Conservation (phyloP, 345 rosid genomes). For the Pseudoturritis turrita region DNA sequence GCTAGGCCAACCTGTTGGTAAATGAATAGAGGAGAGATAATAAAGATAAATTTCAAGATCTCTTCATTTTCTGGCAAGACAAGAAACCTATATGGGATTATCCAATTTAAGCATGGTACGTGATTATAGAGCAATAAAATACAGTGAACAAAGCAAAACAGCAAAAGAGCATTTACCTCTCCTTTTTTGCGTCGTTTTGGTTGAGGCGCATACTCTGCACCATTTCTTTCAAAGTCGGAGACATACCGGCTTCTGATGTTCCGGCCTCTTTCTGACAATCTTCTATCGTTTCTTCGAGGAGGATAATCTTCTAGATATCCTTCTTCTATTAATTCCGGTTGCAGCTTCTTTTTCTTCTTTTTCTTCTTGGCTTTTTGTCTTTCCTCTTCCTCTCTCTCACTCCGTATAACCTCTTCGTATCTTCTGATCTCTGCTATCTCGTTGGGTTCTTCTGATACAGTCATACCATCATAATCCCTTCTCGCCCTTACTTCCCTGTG, state of each 20-base stretch:
- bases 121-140: neutral
- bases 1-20: slow-evolving; percentile 74
- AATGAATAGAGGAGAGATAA: neutral
- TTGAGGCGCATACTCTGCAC: slow-evolving; percentile 54
- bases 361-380: slow-evolving; percentile 73
- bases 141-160: neutral
- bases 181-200: slow-evolving; percentile 91
- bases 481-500: slow-evolving; percentile 47
- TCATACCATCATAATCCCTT: slow-evolving; percentile 36
- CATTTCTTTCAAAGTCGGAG: slow-evolving; percentile 41
- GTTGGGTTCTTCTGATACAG: slow-evolving; percentile 52
- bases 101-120: neutral
- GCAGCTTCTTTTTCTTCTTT: slow-evolving; percentile 66
- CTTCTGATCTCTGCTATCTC: slow-evolving; percentile 61
- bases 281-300: slow-evolving; percentile 59
- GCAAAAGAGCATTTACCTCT: slow-evolving; percentile 52
- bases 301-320: slow-evolving; percentile 49
- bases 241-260: slow-evolving; percentile 55
- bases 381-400: slow-evolving; percentile 85
- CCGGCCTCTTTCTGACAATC: slow-evolving; percentile 62
- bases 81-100: neutral
- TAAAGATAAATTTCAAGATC: neutral
- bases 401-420: slow-evolving; percentile 65
- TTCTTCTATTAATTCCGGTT: slow-evolving; percentile 41
- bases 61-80: neutral